Base-by-base conservation (phyloP, 2,329 filamentous ascomycete species). In the Colletotrichum sublineola region DNA sequence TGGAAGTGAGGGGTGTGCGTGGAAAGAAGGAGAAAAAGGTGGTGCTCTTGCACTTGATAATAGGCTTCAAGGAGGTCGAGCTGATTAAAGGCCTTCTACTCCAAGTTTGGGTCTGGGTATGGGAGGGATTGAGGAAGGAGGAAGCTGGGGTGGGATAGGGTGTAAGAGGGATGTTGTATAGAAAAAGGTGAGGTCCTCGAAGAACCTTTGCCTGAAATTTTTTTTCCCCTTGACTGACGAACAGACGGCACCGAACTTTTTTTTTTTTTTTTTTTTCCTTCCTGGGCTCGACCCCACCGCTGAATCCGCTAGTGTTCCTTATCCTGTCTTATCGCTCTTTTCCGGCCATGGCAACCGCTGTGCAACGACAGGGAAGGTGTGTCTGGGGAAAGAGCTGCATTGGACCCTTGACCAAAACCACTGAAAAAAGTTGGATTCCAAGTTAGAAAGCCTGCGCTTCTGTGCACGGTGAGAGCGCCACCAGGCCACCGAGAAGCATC, bases 171-270 rank as follows among this genome's bases (percentile, higher is more conserved):
- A 70, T 42, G 74, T 62, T 61, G 44, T 64, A 57, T 38, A 63
- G 63, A 67, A 46, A 73, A 73, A 65, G 62, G 61, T 57, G 50
- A 67, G 68, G 62, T 44, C 52, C 56, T 64, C 29, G 63, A 63
- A 55, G 69, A 73, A 63, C 72, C 73, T 66, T 71, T 73, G 68
- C 68, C 74, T 65, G 63, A 73, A 75, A 71, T 69, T 75, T 75
- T 75, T 71, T 75, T 72, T 67, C 64, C 61, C 36, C 46, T 70
- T 40, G 67, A 67, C 63, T 33, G 66, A 38, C 42, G 66, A 68
- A 42, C 65, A 58, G 65, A 62, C 58, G 44, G 68, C 64, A 72
- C 71, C n/a, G 56, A 58, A 58, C 56, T 42, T 58, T 58, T 58
- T 58, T 71, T 64, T 73, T 67, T 73, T 67, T 24, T 24, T 24